Conservation (phyloP, 306 rosid species). For the Amphicarpaea edgeworthii region DNA sequence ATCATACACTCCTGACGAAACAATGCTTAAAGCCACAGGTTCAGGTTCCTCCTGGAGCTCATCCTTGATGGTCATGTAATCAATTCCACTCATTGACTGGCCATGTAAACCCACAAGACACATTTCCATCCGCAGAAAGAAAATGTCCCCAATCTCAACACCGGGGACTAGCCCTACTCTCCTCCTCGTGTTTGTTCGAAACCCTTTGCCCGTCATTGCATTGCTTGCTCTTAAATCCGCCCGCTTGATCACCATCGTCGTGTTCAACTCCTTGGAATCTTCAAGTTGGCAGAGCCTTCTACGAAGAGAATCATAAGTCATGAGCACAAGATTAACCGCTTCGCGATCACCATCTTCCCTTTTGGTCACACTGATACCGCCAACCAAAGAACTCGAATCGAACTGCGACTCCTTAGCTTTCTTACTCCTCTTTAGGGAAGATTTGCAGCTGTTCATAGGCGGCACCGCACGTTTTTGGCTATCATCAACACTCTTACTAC, state of each 20-base stretch:
- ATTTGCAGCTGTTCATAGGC: conserved; percentile 22
- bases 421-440: conserved; percentile 50
- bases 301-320: conserved; percentile 61
- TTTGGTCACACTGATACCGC: conserved; percentile 33
- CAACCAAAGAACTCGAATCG: conserved; percentile 24
- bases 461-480: not conserved
- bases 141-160: conserved; percentile 71
- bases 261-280: conserved; percentile 53
- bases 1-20: conserved; percentile 71
- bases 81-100: conserved; percentile 79
- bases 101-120: conserved; percentile 68
- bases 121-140: conserved; percentile 70
- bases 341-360: conserved; percentile 56
- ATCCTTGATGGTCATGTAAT: conserved; percentile 53
- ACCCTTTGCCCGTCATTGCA: conserved; percentile 50
- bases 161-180: conserved; percentile 68
- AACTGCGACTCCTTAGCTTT: conserved; percentile 28
- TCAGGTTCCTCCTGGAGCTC: conserved; percentile 57
- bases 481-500: not conserved
- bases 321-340: conserved; percentile 52
- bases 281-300: conserved; percentile 72
- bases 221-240: conserved; percentile 65
- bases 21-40: conserved; percentile 70
- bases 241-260: conserved; percentile 46
- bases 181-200: conserved; percentile 64